These are phyloP conservation scores for Macrophomina phaseolina DNA, from an alignment of 2,329 filamentous ascomycete species.

Conservation along the genomic window DNA sequence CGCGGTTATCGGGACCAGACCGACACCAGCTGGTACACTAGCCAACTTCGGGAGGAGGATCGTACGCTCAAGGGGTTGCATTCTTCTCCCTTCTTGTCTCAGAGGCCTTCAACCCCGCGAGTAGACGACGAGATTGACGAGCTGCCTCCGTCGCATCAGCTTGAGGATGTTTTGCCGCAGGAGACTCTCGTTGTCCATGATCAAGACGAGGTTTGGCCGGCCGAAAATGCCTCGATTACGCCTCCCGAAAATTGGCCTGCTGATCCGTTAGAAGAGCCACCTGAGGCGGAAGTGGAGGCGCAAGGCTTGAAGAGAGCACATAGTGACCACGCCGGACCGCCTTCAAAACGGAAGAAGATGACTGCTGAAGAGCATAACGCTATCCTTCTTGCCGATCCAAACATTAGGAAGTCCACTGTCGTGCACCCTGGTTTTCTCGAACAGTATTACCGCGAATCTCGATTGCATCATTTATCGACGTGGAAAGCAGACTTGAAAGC, in stretches of 20 bases:
- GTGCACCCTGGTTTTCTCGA: constrained; percentile 92
- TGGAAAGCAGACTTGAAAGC: constrained; percentile 97
- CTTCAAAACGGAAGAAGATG: constrained; percentile 53
- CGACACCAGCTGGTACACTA: constrained; percentile 80
- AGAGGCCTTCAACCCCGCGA: constrained; percentile 37
- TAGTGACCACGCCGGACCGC: constrained; percentile 19
- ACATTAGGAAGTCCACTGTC: constrained; percentile 84
- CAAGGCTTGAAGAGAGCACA: constrained; percentile 4
- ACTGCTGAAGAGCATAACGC: constrained; percentile 95
- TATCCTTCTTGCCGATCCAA: constrained; percentile 79
- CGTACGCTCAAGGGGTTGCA: constrained; percentile 32
- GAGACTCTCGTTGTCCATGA: background rate
- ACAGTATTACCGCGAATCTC: constrained; percentile 93
- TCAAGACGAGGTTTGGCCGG: constrained; percentile 28
- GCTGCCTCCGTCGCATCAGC: constrained; percentile 40
- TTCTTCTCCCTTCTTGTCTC: constrained; percentile 36
- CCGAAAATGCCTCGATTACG: constrained; percentile 31
- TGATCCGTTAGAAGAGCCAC: background rate
- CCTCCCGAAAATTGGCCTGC: constrained; percentile 40
- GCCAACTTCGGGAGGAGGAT: constrained; percentile 62
- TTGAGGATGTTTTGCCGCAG: constrained; percentile 33
- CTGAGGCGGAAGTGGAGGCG: background rate
- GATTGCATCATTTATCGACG: constrained; percentile 90
- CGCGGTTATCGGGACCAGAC: constrained; percentile 81
- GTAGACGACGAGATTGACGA: constrained; percentile 38